A percentile compares a stretch with the other conserved stretches of the same genome.
Evolutionary conservation across 352 stramenopile genomes (phyloP).

Genomic region (Poterioochromonas sp.): DNA sequence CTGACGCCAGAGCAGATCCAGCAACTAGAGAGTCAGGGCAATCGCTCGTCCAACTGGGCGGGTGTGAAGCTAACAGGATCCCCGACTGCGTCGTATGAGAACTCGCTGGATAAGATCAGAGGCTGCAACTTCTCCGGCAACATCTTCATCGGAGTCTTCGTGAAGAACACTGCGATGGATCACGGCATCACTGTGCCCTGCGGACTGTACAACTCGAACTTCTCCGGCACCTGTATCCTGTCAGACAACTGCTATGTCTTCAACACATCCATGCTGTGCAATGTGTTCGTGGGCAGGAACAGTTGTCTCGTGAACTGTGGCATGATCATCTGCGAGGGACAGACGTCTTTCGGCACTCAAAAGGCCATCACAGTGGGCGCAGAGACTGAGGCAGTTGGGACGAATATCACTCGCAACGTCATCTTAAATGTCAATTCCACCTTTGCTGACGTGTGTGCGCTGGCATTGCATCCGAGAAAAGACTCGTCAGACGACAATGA

Average conservation of each 20-base stretch:
- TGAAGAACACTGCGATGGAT: constrained; percentile 27
- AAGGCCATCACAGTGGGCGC: background rate
- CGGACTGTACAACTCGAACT: constrained; percentile 20
- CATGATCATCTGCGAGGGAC: background rate
- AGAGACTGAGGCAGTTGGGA: background rate
- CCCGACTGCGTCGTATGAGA: background rate
- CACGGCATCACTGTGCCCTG: background rate
- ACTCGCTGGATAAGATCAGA: constrained; percentile 3
- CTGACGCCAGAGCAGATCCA: constrained; percentile 33
- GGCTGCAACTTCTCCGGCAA: constrained; percentile 35
- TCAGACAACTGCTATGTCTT: constrained; percentile 29
- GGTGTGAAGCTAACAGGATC: constrained; percentile 20
- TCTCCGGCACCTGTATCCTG: constrained; percentile 19
- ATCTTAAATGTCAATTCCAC: background rate
- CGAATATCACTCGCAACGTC: background rate
- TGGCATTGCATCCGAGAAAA: background rate
- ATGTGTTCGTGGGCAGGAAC: constrained; percentile 13
- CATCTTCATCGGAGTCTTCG: constrained; percentile 31
- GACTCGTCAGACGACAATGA: constrained; percentile 11
- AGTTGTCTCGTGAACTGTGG: constrained; percentile 6
- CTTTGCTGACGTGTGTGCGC: background rate
- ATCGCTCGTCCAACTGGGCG: constrained; percentile 22
- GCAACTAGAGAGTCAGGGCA: constrained; percentile 37
- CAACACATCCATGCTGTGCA: constrained; percentile 6
- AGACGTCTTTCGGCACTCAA: constrained; percentile 19